phyloP scores from a whole-genome alignment of 202 grass and related monocot species.

The Setaria viridis region DNA sequence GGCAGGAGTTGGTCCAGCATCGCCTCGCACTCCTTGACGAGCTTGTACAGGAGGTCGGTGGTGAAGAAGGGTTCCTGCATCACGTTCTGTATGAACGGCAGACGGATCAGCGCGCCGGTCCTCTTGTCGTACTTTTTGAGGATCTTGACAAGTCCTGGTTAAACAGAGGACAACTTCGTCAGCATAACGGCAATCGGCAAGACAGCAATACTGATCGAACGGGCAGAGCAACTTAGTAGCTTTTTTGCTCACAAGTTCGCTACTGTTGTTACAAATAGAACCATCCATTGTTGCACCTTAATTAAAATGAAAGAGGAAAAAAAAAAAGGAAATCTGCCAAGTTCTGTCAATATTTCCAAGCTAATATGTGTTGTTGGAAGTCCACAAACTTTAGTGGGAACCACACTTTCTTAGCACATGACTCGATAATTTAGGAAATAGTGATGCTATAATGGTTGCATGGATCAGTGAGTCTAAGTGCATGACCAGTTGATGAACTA shows the following conservation, averaged over 20 bases:
- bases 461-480: no score
- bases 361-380: background rate
- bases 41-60: constrained; percentile 70
- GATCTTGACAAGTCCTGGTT: constrained; percentile 73
- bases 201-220: background rate
- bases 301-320: background rate
- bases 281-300: constrained; percentile 21
- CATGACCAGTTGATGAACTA: no score
- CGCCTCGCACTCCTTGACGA: constrained; percentile 73
- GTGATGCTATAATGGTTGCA: no score
- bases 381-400: background rate
- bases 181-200: background rate
- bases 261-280: background rate
- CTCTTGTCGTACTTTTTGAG: constrained; percentile 89
- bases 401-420: background rate
- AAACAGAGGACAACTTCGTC: constrained; percentile 3
- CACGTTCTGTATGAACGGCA: constrained; percentile 79
- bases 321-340: background rate
- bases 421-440: background rate
- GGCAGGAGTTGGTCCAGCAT: constrained; percentile 69
- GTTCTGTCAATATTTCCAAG: no score
- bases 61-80: constrained; percentile 80
- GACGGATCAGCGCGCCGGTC: constrained; percentile 71
- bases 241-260: background rate
- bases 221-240: background rate